Conservation (phyloP, 495 filamentous ascomycete genomes). For the Talaromyces ruber region DNA sequence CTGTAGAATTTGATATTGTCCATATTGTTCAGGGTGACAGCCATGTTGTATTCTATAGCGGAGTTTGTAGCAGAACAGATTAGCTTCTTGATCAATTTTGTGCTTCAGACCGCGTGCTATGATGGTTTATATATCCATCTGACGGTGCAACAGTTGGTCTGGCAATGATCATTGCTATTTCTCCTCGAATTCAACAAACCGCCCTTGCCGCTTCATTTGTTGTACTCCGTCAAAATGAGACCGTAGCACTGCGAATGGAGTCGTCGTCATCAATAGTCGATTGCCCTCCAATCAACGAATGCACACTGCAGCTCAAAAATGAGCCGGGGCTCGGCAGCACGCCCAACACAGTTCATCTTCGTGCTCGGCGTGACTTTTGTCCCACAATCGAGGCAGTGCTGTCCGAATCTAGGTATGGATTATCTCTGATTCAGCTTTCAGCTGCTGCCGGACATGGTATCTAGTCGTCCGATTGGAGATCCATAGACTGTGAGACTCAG, state of each 20-base stretch:
- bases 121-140: background rate
- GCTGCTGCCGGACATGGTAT: background rate
- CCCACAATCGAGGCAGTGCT: background rate
- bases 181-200: background rate
- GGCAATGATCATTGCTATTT: background rate
- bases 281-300: background rate
- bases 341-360: background rate
- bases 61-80: background rate
- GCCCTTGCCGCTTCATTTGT: background rate
- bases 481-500: background rate
- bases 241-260: background rate
- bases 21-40: background rate
- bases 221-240: background rate
- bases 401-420: background rate
- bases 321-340: background rate
- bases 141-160: background rate
- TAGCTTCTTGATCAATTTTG: background rate
- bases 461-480: background rate
- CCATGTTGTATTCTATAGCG: background rate
- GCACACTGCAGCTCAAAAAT: background rate
- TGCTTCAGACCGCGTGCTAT: background rate
- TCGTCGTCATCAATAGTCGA: background rate
- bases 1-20: background rate
- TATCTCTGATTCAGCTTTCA: background rate
- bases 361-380: background rate